phyloP scores from a whole-genome alignment of 2,329 filamentous ascomycete species.

The Catunica adiposa region DNA sequence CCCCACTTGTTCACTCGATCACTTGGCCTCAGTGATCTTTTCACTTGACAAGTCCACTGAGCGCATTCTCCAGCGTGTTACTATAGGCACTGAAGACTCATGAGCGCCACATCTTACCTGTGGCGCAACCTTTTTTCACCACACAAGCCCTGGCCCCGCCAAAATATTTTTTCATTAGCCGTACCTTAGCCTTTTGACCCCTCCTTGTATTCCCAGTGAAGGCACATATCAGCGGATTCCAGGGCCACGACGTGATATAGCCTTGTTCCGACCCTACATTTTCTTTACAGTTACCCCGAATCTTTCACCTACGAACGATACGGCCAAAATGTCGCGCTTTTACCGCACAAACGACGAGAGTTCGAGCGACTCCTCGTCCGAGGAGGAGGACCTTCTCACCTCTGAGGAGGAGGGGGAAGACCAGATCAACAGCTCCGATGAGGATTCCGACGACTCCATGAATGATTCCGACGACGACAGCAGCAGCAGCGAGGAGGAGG shows the following conservation, averaged over 20 bases:
- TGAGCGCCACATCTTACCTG: background rate
- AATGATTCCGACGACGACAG: conserved; percentile 32
- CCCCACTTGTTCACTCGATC: background rate
- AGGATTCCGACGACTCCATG: conserved; percentile 34
- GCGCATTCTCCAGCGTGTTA: too few relatives aligned
- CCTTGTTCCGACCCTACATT: conserved; percentile 13
- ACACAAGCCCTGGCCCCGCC: conserved; percentile 16
- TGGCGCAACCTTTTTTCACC: conserved; percentile 6
- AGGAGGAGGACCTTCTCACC: conserved; percentile 90
- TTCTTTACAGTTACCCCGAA: background rate
- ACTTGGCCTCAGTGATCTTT: background rate
- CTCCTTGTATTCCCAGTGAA: conserved; percentile 9
- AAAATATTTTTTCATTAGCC: conserved; percentile 13
- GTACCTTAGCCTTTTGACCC: conserved; percentile 13
- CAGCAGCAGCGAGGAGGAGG: conserved; percentile 46
- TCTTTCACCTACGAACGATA: conserved; percentile 5
- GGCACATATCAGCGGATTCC: conserved; percentile 12
- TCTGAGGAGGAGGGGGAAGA: conserved; percentile 49
- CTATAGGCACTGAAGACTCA: too few relatives aligned
- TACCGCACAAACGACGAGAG: conserved; percentile 86
- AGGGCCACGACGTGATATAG: conserved; percentile 13
- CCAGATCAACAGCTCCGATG: conserved; percentile 33
- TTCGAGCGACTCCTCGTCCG: conserved; percentile 88
- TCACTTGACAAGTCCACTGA: too few relatives aligned
- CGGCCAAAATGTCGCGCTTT: conserved; percentile 67